These are phyloP conservation scores for Peronospora belbahrii DNA, from an alignment of 352 stramenopile genomes.

Conservation along the genomic window DNA sequence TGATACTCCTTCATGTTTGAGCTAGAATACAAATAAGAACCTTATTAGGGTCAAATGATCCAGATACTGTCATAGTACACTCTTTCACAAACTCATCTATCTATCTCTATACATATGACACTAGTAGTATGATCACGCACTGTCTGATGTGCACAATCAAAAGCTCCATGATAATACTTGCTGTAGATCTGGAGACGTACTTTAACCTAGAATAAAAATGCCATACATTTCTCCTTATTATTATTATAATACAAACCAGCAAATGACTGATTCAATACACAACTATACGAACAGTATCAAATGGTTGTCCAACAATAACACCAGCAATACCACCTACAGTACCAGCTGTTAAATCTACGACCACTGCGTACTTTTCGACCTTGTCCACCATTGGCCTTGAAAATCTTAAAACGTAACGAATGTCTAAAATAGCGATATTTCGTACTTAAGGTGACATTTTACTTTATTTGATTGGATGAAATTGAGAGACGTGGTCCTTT, in stretches of 20 bases:
- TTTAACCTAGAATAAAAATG: conserved; percentile 43
- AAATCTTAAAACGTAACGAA: too few species aligned
- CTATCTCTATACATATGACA: too few species aligned
- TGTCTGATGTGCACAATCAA: conserved; percentile 41
- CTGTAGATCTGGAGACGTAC: conserved; percentile 52
- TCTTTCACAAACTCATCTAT: background rate
- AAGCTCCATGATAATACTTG: conserved; percentile 42
- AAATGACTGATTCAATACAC: too few species aligned
- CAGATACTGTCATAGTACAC: background rate
- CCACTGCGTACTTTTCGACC: conserved; percentile 28
- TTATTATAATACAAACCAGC: background rate
- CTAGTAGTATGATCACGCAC: conserved; percentile 10
- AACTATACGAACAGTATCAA: conserved; percentile 47
- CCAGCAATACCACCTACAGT: conserved; percentile 43
- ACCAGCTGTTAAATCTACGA: conserved; percentile 39
- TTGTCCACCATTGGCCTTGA: conserved; percentile 23
- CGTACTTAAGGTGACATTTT: too few species aligned
- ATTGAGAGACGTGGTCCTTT: too few species aligned
- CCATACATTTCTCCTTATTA: background rate
- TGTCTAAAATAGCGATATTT: too few species aligned
- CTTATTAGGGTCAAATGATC: too few species aligned
- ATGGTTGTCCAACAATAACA: conserved; percentile 52
- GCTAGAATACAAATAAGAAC: conserved; percentile 11
- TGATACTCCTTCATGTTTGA: conserved; percentile 57
- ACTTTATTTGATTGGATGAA: too few species aligned